Conservation (phyloP, 2,329 filamentous ascomycete species). For the Tolypocladium album region DNA sequence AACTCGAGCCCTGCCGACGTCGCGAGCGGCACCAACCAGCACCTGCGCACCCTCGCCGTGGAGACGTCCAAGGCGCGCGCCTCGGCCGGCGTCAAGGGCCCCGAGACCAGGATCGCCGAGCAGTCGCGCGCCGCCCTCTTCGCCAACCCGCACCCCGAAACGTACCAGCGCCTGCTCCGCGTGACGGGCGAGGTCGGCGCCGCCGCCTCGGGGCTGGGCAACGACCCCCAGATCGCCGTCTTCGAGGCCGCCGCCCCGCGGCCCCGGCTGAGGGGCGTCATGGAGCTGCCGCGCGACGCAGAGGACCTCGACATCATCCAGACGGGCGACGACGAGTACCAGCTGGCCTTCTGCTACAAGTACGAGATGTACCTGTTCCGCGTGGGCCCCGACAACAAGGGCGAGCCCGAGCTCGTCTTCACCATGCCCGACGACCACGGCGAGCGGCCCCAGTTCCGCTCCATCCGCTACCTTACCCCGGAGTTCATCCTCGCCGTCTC, state of each 20-base stretch:
- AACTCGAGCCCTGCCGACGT: conserved; percentile 69
- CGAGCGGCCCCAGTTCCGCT: conserved; percentile 41
- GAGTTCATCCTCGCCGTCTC: conserved; percentile 46
- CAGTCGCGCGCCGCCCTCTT: conserved; percentile 43
- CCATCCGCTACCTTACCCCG: conserved; percentile 47
- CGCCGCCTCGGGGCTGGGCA: conserved; percentile 67
- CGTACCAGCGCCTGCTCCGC: conserved; percentile 50
- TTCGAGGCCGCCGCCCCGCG: conserved; percentile 50
- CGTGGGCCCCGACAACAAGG: conserved; percentile 36
- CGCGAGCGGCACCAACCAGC: conserved; percentile 67
- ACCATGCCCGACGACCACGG: conserved; percentile 39
- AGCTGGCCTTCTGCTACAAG: conserved; percentile 70
- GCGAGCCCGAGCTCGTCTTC: conserved; percentile 43
- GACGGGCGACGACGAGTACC: conserved; percentile 50
- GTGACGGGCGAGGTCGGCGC: conserved; percentile 60
- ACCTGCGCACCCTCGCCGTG: conserved; percentile 68
- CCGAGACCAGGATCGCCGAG: conserved; percentile 34
- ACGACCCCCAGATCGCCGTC: conserved; percentile 66
- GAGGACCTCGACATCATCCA: conserved; percentile 61
- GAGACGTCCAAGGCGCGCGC: conserved; percentile 23
- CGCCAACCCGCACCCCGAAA: conserved; percentile 33
- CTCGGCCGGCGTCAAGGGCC: conserved; percentile 15
- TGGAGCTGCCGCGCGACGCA: conserved; percentile 45
- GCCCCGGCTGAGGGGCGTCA: conserved; percentile 34
- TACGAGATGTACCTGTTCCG: conserved; percentile 61